Conservation (phyloP, 331 rosid genomes). For the Acacia concinna region DNA sequence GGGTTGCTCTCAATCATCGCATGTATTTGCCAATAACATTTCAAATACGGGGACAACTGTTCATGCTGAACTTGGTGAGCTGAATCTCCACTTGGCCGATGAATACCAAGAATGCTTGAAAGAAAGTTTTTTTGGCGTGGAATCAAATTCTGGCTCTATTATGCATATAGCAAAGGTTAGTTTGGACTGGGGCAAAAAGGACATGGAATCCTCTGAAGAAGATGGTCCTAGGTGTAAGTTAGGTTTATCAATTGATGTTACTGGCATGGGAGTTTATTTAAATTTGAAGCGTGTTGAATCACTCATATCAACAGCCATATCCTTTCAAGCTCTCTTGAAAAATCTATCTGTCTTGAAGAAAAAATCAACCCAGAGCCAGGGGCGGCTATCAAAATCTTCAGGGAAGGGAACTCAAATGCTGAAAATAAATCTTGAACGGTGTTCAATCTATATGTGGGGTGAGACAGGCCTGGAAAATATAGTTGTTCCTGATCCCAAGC, state of each 20-base stretch:
- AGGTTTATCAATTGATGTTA: constrained; percentile 79
- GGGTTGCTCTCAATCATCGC: constrained; percentile 96
- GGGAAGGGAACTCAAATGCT: constrained; percentile 78
- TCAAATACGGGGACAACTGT: constrained; percentile 78
- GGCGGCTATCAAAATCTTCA: constrained; percentile 63
- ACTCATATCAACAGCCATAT: constrained; percentile 75
- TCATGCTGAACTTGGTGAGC: constrained; percentile 91
- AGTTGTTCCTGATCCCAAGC: constrained; percentile 84
- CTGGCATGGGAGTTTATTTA: constrained; percentile 79
- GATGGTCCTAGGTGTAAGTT: constrained; percentile 60
- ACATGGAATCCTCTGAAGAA: constrained; percentile 73
- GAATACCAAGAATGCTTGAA: constrained; percentile 91
- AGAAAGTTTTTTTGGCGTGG: constrained; percentile 83
- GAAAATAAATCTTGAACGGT: constrained; percentile 80
- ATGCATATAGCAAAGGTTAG: constrained; percentile 85
- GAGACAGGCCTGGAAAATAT: constrained; percentile 75
- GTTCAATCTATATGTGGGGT: constrained; percentile 76
- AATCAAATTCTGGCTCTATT: constrained; percentile 86
- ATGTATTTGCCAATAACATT: constrained; percentile 85
- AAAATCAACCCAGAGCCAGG: constrained; percentile 59
- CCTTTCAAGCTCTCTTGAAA: constrained; percentile 73
- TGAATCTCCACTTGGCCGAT: constrained; percentile 88
- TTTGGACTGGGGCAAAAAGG: constrained; percentile 96
- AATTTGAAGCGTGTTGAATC: constrained; percentile 83
- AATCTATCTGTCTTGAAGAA: constrained; percentile 61